phyloP scores from a whole-genome alignment of 2,329 filamentous ascomycete species.

The Boeremia lycopersici region DNA sequence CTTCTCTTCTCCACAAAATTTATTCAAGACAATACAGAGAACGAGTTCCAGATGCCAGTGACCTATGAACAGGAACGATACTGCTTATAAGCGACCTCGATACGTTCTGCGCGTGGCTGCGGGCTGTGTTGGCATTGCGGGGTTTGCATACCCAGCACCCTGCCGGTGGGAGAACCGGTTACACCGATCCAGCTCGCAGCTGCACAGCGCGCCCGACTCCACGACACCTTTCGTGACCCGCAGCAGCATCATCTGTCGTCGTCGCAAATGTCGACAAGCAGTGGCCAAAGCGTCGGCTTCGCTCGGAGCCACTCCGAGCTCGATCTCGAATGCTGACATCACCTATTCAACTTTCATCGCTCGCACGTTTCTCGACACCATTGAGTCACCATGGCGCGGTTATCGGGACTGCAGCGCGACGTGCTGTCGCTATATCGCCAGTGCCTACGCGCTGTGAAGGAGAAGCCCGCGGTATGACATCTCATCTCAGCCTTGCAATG shows the following conservation, averaged over 20 bases:
- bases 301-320: background rate
- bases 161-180: background rate
- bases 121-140: constrained; percentile 4
- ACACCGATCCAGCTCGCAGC: background rate
- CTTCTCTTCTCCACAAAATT: no score
- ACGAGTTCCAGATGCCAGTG: background rate
- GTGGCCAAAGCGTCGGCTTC: constrained; percentile 4
- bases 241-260: background rate
- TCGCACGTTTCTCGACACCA: background rate
- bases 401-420: constrained; percentile 89
- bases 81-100: background rate
- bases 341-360: background rate
- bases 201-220: background rate
- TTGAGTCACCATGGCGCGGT: constrained; percentile 49
- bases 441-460: constrained; percentile 79
- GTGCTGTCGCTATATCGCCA: constrained; percentile 84
- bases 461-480: constrained; percentile 73
- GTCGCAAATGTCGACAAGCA: background rate
- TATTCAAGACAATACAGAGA: background rate
- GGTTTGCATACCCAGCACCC: background rate
- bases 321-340: constrained; percentile 15
- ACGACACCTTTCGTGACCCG: background rate
- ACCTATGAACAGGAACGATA: background rate
- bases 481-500: background rate
- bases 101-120: background rate